These are phyloP conservation scores for Penicillium freii DNA, from an alignment of 2,329 filamentous ascomycete species.

Conservation along the genomic window DNA sequence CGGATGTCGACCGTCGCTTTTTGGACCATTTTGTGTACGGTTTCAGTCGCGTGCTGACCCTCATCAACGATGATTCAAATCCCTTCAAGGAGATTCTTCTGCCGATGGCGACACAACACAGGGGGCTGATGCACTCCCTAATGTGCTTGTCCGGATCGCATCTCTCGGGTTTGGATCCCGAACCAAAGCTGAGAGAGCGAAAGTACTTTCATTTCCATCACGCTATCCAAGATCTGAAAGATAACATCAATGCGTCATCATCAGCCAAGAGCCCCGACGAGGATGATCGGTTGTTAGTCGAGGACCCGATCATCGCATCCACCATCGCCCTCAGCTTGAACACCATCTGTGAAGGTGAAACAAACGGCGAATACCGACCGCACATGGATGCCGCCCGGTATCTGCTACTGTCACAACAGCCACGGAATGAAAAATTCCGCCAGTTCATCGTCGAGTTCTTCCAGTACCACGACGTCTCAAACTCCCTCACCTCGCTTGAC, in stretches of 20 bases:
- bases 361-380: slow-evolving; percentile 69
- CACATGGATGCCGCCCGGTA: slow-evolving; percentile 74
- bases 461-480: slow-evolving; percentile 71
- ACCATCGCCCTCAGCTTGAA: slow-evolving; percentile 61
- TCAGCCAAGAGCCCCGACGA: slow-evolving; percentile 21
- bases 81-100: slow-evolving; percentile 82
- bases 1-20: slow-evolving; percentile 72
- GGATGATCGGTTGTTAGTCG: slow-evolving; percentile 43
- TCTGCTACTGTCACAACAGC: slow-evolving; percentile 63
- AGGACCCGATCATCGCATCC: slow-evolving; percentile 61
- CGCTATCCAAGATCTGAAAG: slow-evolving; percentile 41
- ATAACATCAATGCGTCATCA: slow-evolving; percentile 38
- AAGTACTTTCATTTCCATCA: slow-evolving; percentile 55
- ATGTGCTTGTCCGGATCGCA: slow-evolving; percentile 80
- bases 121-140: slow-evolving; percentile 86
- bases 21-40: slow-evolving; percentile 79
- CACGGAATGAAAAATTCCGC: slow-evolving; percentile 65
- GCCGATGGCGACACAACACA: slow-evolving; percentile 74
- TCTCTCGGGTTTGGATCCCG: slow-evolving; percentile 53
- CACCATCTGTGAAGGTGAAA: slow-evolving; percentile 60
- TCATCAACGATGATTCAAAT: slow-evolving; percentile 77
- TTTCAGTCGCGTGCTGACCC: slow-evolving; percentile 75
- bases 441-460: slow-evolving; percentile 75
- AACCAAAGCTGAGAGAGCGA: slow-evolving; percentile 52
- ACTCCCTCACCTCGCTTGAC: slow-evolving; percentile 56